A percentile compares a stretch with the other conserved stretches of the same genome.
Evolutionary conservation across 345 rosid species (phyloP).

Genomic region (Brassica nigra): DNA sequence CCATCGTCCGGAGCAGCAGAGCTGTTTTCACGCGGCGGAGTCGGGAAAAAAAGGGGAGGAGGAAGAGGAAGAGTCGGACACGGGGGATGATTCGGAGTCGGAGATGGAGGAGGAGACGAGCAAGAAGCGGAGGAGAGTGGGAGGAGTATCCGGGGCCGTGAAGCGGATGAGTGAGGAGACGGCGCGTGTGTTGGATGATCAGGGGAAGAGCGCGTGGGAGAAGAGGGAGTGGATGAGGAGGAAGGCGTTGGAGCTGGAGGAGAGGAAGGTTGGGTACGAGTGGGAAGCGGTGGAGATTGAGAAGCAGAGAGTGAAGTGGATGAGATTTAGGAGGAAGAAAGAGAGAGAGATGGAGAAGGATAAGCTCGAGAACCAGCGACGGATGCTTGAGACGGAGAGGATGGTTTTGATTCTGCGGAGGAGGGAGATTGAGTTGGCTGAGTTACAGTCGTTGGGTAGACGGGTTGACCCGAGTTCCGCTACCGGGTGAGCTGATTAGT

Average conservation of each 20-base stretch:
- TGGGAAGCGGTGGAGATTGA: slow-evolving; percentile 72
- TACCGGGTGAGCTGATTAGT: slow-evolving; percentile 38
- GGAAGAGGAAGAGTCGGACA: slow-evolving; percentile 38
- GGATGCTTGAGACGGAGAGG: slow-evolving; percentile 70
- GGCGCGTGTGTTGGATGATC: slow-evolving; percentile 54
- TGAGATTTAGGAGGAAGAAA: slow-evolving; percentile 79
- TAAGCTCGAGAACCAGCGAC: slow-evolving; percentile 71
- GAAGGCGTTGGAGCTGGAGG: slow-evolving; percentile 67
- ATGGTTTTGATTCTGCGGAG: slow-evolving; percentile 66
- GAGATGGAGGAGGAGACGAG: slow-evolving; percentile 46
- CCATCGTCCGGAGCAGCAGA: slow-evolving; percentile 46
- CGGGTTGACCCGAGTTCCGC: slow-evolving; percentile 67
- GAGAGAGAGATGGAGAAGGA: slow-evolving; percentile 95
- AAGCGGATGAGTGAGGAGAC: slow-evolving; percentile 56
- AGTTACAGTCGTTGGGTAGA: slow-evolving; percentile 52
- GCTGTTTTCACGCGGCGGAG: slow-evolving; percentile 57
- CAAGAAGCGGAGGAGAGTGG: slow-evolving; percentile 42
- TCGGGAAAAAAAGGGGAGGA: not conserved
- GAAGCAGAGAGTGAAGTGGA: slow-evolving; percentile 92
- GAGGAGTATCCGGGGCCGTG: slow-evolving; percentile 39
- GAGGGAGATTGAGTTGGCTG: slow-evolving; percentile 68
- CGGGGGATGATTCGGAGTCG: slow-evolving; percentile 55
- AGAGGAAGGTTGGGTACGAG: slow-evolving; percentile 65
- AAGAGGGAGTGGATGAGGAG: slow-evolving; percentile 85
- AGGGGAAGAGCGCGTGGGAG: slow-evolving; percentile 65